A percentile compares a stretch with the other conserved stretches of the same genome.
These are phyloP conservation scores for Heimioporus sp. DNA, from an alignment of 768 basidiomycete species.

Conservation along the genomic window DNA sequence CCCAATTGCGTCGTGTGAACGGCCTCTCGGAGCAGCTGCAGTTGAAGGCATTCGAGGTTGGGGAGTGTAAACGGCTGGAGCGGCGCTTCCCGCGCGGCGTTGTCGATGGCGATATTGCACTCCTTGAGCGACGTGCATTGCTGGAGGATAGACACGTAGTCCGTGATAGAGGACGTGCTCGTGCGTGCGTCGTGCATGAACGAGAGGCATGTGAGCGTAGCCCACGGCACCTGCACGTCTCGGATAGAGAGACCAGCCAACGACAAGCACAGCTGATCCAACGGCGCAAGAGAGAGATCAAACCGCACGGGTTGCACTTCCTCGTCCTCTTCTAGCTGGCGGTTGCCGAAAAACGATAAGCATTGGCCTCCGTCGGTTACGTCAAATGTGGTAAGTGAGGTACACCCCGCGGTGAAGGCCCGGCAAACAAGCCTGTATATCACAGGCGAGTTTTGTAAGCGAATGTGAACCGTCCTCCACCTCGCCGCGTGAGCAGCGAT, in stretches of 20 bases:
- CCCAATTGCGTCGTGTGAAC: constrained; percentile 18
- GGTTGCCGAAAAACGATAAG: constrained; percentile 1
- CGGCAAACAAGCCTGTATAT: constrained; percentile 10
- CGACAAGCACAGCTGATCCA: constrained; percentile 16
- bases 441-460: constrained; percentile 17
- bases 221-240: constrained; percentile 17
- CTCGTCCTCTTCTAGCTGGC: not conserved
- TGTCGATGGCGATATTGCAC: constrained; percentile 17
- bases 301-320: constrained; percentile 9
- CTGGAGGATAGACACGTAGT: constrained; percentile 16
- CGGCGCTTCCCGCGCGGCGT: constrained; percentile 2
- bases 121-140: constrained; percentile 24
- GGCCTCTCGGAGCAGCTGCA: constrained; percentile 17
- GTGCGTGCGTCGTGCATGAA: constrained; percentile 26
- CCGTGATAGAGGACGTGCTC: constrained; percentile 18
- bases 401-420: constrained; percentile 10
- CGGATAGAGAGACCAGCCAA: constrained; percentile 16
- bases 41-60: constrained; percentile 13
- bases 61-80: constrained; percentile 13
- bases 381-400: constrained; percentile 14
- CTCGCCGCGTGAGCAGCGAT: constrained; percentile 12
- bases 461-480: constrained; percentile 22
- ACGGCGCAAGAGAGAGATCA: constrained; percentile 13
- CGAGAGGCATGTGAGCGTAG: constrained; percentile 16
- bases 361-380: constrained; percentile 20